Base-by-base conservation (phyloP, 164 flowering plant species). In the Vitis rupestris region DNA sequence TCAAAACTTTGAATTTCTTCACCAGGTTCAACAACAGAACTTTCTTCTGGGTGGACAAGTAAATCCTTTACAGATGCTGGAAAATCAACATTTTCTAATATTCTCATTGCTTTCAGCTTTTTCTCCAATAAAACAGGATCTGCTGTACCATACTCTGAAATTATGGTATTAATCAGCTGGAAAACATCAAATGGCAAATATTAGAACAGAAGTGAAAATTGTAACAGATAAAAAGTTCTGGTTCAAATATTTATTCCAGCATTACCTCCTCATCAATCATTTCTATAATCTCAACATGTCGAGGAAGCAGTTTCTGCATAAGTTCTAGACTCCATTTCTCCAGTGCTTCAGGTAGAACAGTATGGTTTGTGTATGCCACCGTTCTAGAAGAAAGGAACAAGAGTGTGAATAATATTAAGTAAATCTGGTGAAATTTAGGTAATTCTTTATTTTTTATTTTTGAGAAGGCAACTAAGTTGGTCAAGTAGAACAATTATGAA, bases 251-350 rank as follows among this genome's bases (percentile, higher is more conserved):
- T 12, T 53, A 65, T 54, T 67, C 53, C 15, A 62, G 9, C 8
- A 65, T 61, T 79, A 94, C 99, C 99, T 94, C 90, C 62, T 91
- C 90, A 57, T 94, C 99, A 76, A 94, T 90, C 86, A 72, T 78
- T 75, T 92, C 88, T 73, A 94, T 92, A 63, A 94, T 92, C 86
- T 94, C 94, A 70, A 92, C 84, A 81, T 92, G 99, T 48, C 99
- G 84, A 69, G 99, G 99, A 76, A 94, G 90, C 82, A 94, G 65
- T 72, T 85, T 85, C 82, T 94, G 86, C 94, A 92, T 88, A 59
- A 94, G 90, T 27, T 92, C 99, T 14, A 87, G 84, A 80, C 93
- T 90, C 99, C 99, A 94, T 79, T 94, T 94, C 83, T 92, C 99
- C 79, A 94, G 69, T 55, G 97, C 97, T 79, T 94, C 99, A 37